Evolutionary conservation across 306 rosid species (phyloP).

Genomic region (Phaseolus lunatus): DNA sequence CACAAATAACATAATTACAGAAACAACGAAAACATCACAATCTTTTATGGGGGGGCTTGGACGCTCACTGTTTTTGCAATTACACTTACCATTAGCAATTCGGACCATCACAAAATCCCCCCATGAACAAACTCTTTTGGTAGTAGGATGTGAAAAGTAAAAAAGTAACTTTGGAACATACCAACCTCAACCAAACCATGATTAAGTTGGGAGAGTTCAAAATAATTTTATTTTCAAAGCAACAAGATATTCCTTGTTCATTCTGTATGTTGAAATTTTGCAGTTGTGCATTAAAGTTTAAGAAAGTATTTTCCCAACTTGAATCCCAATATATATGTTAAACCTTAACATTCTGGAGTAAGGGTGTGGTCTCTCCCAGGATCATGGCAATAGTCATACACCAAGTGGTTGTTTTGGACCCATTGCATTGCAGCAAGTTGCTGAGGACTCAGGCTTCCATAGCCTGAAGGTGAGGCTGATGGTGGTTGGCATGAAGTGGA

Average conservation of each 20-base stretch:
- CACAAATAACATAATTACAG: conserved; percentile 26
- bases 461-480: conserved; percentile 49
- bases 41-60: conserved; percentile 47
- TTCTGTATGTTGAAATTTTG: background rate
- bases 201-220: background rate
- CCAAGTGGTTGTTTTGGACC: conserved; percentile 75
- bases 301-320: background rate
- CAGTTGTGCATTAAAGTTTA: background rate
- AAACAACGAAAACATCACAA: conserved; percentile 38
- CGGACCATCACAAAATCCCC: conserved; percentile 65
- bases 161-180: conserved; percentile 24
- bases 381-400: conserved; percentile 81
- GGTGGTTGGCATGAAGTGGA: conserved; percentile 61
- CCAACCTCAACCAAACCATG: conserved; percentile 7
- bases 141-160: background rate
- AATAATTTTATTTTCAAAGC: background rate
- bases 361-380: conserved; percentile 74
- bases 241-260: background rate
- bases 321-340: background rate
- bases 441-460: conserved; percentile 55
- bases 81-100: conserved; percentile 34
- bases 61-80: conserved; percentile 60
- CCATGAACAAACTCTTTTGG: conserved; percentile 28
- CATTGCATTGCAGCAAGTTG: conserved; percentile 70
- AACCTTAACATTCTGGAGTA: conserved; percentile 74